Base-by-base conservation (phyloP, 768 basidiomycete genomes). In the Collybia sordida region DNA sequence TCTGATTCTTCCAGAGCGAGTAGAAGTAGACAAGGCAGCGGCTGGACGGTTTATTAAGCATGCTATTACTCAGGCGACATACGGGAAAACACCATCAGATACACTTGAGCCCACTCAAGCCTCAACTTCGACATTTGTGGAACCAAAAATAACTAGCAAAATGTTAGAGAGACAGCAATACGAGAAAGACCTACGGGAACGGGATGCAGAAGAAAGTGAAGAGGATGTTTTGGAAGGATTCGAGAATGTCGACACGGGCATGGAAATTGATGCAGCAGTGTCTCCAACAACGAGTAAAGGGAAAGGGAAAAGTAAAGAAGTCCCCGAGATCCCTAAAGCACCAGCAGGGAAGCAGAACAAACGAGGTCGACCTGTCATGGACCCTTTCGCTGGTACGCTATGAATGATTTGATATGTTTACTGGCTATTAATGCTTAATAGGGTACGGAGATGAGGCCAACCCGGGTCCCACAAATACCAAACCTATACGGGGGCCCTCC, bases 31-130 rank as follows among this genome's bases (percentile, higher is more conserved):
- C 78, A 89, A 87, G 65, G 82, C 72, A 19, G 91, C 88, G 11
- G 91, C 91, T 1, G 71, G 72, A 38, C 82, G 92, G 24, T 94
- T 94, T 67, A 93, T 94, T 65, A 88, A 86, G 65, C 78, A 88
- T 62, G 88, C 90, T 23, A 90, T 92, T 37, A 70, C 86, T 1
- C 85, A 86, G 64, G 81, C 80, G 11, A 74, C 77, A 55, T 59
- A 70, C 52, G 64, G 60, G 31, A 66, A 68, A 44, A 61, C 66
- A 1, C 53, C 72, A 7, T 63, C 64, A 5, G 67, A 75, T 42
- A 70, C 68, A 37, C 19, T 36, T 36, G 44, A 14, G 27, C 11
- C 34, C 1, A 22, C 14, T 12, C 59, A 56, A 14, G 52, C 66
- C 24, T 63, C 62, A 21, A 58, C 69, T 3, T 55, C 64, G n/a